Evolutionary conservation across 768 basidiomycete genomes (phyloP).

Genomic region (Mycena haematopus): DNA sequence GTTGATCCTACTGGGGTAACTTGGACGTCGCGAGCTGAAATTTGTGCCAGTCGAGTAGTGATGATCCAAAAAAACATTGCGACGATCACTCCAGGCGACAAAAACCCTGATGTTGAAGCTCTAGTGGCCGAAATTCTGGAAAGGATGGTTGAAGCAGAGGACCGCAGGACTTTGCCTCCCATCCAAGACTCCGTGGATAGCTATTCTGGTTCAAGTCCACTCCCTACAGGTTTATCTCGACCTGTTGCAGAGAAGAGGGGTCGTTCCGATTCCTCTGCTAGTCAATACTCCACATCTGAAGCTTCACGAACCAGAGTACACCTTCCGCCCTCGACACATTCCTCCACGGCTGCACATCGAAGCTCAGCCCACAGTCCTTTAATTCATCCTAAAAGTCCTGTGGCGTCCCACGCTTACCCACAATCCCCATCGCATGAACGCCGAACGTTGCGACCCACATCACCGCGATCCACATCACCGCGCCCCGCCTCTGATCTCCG

Average conservation of each 20-base stretch:
- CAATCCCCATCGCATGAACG: background rate
- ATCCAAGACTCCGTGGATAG: constrained; percentile 20
- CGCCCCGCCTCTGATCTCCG: constrained; percentile 17
- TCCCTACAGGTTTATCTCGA: background rate
- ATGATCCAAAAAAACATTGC: constrained; percentile 29
- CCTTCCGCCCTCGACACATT: background rate
- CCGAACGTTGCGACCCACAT: background rate
- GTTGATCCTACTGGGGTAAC: constrained; percentile 24
- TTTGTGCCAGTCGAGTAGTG: constrained; percentile 24
- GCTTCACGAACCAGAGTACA: constrained; percentile 1
- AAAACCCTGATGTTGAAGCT: constrained; percentile 26
- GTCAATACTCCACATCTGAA: constrained; percentile 8
- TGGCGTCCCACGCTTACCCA: background rate
- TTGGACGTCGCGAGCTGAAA: constrained; percentile 29
- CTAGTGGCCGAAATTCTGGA: constrained; percentile 26
- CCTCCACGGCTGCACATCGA: background rate
- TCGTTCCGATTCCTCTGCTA: constrained; percentile 17
- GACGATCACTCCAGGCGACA: constrained; percentile 19
- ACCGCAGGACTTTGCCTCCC: constrained; percentile 19
- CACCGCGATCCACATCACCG: constrained; percentile 5
- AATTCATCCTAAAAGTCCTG: background rate
- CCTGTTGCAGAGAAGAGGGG: constrained; percentile 5
- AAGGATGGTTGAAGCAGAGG: constrained; percentile 27
- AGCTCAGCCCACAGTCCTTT: constrained; percentile 1
- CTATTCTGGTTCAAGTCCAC: constrained; percentile 14